A percentile compares a stretch with the other conserved stretches of the same genome.
Conservation (phyloP, 305 asterid genomes). For the Solanum aculeatissimum region DNA sequence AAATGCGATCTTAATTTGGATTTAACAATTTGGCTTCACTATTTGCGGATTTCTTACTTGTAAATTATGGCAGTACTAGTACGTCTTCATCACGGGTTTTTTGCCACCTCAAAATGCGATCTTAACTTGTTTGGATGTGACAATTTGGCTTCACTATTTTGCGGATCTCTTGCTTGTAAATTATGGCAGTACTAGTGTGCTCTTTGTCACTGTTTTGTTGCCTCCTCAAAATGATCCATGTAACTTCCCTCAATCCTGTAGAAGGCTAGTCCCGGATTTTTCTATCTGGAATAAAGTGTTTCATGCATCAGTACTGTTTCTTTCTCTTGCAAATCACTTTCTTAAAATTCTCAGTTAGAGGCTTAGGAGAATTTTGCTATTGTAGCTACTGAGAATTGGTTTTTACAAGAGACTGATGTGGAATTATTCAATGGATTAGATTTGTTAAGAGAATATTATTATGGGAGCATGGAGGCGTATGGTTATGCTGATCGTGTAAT, state of each 20-base stretch:
- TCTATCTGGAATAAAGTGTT: neutral
- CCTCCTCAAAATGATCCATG: neutral
- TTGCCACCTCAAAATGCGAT: too few relatives aligned
- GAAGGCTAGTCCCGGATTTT: neutral
- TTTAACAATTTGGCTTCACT: neutral
- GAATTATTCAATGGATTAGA: neutral
- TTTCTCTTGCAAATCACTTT: neutral
- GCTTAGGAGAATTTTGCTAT: neutral
- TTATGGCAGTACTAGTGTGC: neutral
- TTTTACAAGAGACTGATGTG: neutral
- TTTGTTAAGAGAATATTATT: neutral
- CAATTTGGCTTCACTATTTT: neutral
- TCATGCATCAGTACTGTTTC: neutral
- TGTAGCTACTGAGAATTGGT: neutral
- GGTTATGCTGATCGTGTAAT: neutral
- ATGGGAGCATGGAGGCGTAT: neutral
- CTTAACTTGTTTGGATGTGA: too few relatives aligned
- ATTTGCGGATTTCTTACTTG: neutral
- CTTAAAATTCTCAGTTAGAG: neutral
- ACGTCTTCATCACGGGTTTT: neutral
- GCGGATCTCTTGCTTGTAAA: neutral
- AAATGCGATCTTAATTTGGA: too few relatives aligned
- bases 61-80: neutral
- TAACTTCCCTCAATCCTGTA: neutral
- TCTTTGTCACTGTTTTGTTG: neutral